These are phyloP conservation scores for Leccinum boreale DNA, from an alignment of 768 basidiomycete species.

Conservation along the genomic window DNA sequence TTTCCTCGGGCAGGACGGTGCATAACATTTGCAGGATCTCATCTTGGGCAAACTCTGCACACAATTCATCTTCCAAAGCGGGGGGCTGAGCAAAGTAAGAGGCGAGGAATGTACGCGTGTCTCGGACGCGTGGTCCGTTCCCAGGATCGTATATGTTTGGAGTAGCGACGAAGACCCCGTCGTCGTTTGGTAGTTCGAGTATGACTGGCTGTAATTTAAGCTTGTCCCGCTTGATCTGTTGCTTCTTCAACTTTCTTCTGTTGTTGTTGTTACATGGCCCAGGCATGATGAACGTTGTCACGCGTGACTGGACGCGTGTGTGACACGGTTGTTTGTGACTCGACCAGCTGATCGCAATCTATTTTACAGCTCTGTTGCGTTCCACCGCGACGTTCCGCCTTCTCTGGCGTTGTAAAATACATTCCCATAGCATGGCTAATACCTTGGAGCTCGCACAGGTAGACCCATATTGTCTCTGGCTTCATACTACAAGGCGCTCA, in stretches of 20 bases:
- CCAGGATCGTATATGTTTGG: conserved; percentile 79
- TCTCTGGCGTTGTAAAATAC: conserved; percentile 32
- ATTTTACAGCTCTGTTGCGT: conserved; percentile 27
- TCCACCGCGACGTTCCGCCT: conserved; percentile 21
- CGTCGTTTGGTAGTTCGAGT: not conserved
- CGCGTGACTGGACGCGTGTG: conserved; percentile 31
- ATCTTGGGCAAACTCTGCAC: conserved; percentile 73
- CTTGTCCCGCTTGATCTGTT: conserved; percentile 32
- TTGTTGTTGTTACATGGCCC: conserved; percentile 53
- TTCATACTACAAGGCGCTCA: not conserved
- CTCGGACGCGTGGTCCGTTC: conserved; percentile 71
- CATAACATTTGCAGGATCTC: conserved; percentile 73
- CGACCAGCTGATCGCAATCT: conserved; percentile 26
- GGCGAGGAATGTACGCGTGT: conserved; percentile 60
- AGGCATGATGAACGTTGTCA: conserved; percentile 46
- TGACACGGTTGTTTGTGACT: conserved; percentile 28
- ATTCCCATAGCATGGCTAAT: conserved; percentile 45
- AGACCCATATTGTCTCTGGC: conserved; percentile 5
- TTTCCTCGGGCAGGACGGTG: conserved; percentile 68
- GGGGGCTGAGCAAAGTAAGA: conserved; percentile 69
- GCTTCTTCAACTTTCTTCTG: conserved; percentile 42
- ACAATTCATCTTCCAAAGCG: conserved; percentile 60
- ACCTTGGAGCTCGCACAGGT: conserved; percentile 68
- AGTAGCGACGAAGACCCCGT: conserved; percentile 31
- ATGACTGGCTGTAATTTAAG: conserved; percentile 4